Conservation (phyloP, 1,284 basidiomycete species). For the Coriolopsis trogii region DNA sequence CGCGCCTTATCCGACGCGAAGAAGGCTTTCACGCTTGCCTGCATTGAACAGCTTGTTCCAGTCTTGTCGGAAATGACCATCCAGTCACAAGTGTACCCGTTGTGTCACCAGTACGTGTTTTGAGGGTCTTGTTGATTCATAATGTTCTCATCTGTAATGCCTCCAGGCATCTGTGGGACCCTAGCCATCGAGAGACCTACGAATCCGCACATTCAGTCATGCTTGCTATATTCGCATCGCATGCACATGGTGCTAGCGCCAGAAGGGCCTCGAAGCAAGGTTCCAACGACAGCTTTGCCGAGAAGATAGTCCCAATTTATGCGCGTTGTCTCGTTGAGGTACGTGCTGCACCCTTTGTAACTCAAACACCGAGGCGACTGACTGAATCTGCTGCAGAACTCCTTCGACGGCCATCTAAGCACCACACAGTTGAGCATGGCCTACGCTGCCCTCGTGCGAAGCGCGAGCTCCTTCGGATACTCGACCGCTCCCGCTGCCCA, state of each 20-base stretch:
- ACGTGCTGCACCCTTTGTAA: conserved; percentile 19
- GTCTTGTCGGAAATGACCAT: conserved; percentile 52
- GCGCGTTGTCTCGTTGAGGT: conserved; percentile 67
- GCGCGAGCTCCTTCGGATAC: conserved; percentile 44
- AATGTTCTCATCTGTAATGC: not conserved
- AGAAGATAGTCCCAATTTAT: conserved; percentile 69
- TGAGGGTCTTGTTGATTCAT: too few species aligned
- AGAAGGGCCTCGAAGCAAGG: not conserved
- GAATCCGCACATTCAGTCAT: conserved; percentile 79
- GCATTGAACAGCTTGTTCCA: conserved; percentile 71
- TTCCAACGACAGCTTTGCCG: conserved; percentile 39
- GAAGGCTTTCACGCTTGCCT: conserved; percentile 63
- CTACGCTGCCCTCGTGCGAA: conserved; percentile 63
- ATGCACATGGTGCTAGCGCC: conserved; percentile 45
- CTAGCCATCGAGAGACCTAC: conserved; percentile 65
- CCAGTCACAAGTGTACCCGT: conserved; percentile 51
- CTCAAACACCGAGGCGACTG: not conserved
- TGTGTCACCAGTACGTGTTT: conserved; percentile 68
- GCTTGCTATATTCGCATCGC: conserved; percentile 65
- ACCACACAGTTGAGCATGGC: conserved; percentile 65
- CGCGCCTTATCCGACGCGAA: conserved; percentile 47
- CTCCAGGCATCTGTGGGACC: conserved; percentile 54
- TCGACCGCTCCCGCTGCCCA: not conserved
- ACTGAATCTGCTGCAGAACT: conserved; percentile 53
- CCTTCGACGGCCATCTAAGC: conserved; percentile 56